Percentiles rank a stretch among this genome's conserved stretches.
Evolutionary conservation across 441 rosid genomes (phyloP).

Genomic region (Omphalea diandra): DNA sequence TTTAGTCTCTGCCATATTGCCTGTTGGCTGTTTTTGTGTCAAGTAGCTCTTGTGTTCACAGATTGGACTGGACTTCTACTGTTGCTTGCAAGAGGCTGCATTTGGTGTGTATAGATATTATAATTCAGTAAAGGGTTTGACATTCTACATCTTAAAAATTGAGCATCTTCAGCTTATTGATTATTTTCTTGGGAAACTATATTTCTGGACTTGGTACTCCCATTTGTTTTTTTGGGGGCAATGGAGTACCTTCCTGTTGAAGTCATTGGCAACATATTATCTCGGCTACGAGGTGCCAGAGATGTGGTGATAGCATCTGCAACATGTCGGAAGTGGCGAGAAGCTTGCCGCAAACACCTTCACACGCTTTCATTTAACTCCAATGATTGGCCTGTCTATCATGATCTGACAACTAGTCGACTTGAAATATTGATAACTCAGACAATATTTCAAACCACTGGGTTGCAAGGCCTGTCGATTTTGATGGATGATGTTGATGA

Average conservation of each 20-base stretch:
- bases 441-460: slow-evolving; percentile 69
- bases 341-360: slow-evolving; percentile 62
- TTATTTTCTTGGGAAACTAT: neutral
- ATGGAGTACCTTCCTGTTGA: slow-evolving; percentile 59
- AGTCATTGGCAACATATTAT: slow-evolving; percentile 68
- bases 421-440: slow-evolving; percentile 37
- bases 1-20: neutral
- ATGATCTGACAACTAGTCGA: neutral
- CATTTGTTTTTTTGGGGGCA: slow-evolving; percentile 8
- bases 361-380: slow-evolving; percentile 59
- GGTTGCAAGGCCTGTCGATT: slow-evolving; percentile 60
- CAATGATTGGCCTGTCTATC: slow-evolving; percentile 43
- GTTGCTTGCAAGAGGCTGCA: slow-evolving; percentile 12
- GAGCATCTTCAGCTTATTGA: neutral
- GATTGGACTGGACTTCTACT: slow-evolving; percentile 13
- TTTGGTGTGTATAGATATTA: neutral
- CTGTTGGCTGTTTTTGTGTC: neutral
- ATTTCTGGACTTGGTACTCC: slow-evolving; percentile 9
- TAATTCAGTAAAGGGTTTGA: slow-evolving; percentile 2
- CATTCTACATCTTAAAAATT: neutral
- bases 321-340: slow-evolving; percentile 70
- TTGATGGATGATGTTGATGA: slow-evolving; percentile 57
- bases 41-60: slow-evolving; percentile 16
- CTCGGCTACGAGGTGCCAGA: slow-evolving; percentile 52
- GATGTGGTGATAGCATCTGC: slow-evolving; percentile 69